These are phyloP conservation scores for Wickerhamiella siamensis DNA, from an alignment of 805 yeast genomes.

Conservation along the genomic window DNA sequence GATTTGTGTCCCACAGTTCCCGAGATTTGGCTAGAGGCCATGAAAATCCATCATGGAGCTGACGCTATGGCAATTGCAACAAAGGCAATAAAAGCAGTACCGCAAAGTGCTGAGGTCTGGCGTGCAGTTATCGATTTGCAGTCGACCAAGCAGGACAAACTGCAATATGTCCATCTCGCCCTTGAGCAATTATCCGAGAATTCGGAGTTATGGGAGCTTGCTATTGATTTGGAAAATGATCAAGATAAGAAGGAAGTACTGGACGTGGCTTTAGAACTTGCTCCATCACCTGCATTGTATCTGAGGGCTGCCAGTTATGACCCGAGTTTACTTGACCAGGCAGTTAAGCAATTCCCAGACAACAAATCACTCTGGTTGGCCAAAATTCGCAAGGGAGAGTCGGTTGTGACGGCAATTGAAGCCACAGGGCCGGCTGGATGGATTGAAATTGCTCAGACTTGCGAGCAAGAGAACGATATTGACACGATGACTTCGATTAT, in stretches of 20 bases:
- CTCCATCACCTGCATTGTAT: neutral
- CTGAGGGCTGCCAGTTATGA: neutral
- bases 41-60: slow-evolving; percentile 43
- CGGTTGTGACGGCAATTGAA: neutral
- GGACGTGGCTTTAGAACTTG: slow-evolving; percentile 43
- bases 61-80: slow-evolving; percentile 45
- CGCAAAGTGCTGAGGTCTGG: slow-evolving; percentile 56
- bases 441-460: neutral
- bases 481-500: neutral
- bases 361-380: slow-evolving; percentile 5
- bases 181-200: slow-evolving; percentile 47
- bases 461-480: neutral
- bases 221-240: slow-evolving; percentile 45
- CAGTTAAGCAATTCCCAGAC: neutral
- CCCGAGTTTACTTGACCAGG: neutral
- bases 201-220: slow-evolving; percentile 51
- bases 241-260: slow-evolving; percentile 40
- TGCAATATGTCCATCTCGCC: slow-evolving; percentile 53
- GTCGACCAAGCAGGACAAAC: slow-evolving; percentile 36
- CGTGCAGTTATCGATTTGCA: slow-evolving; percentile 54
- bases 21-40: slow-evolving; percentile 69
- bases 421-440: neutral
- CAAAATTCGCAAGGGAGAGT: neutral
- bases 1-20: slow-evolving; percentile 48
- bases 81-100: slow-evolving; percentile 46